Conservation (phyloP, 306 rosid genomes). For the Vachellia pachyceras region DNA sequence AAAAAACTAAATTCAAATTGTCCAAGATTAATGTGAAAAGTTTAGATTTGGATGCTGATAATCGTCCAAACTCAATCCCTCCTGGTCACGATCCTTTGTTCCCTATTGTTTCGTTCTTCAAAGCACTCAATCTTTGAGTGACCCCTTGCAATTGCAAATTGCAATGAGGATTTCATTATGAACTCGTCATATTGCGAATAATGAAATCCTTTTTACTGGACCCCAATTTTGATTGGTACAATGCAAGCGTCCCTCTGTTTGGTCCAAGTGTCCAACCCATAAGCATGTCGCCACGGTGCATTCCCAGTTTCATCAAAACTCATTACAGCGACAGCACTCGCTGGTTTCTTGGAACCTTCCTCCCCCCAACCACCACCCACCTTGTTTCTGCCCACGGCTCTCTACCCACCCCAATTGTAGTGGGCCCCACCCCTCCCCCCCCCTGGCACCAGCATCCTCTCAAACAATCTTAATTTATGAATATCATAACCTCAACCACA, state of each 20-base stretch:
- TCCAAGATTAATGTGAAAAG: too few relatives aligned
- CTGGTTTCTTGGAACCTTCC: background rate
- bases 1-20: too few relatives aligned
- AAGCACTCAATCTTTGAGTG: too few relatives aligned
- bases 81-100: too few relatives aligned
- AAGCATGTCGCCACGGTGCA: background rate
- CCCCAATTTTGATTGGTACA: background rate
- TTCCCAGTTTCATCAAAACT: background rate
- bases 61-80: too few relatives aligned
- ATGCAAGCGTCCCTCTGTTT: background rate
- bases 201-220: background rate
- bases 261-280: background rate
- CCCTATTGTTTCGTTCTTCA: too few relatives aligned
- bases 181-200: background rate
- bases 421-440: background rate
- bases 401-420: background rate
- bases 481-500: background rate
- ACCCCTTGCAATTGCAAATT: too few relatives aligned
- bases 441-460: background rate
- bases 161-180: too few relatives aligned
- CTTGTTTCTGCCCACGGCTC: background rate
- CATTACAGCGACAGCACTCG: too few relatives aligned
- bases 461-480: background rate
- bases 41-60: too few relatives aligned
- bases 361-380: background rate